A percentile compares a stretch with the other conserved stretches of the same genome.
Conservation (phyloP, 176 grass and related monocot genomes). For the Oryza meridionalis region DNA sequence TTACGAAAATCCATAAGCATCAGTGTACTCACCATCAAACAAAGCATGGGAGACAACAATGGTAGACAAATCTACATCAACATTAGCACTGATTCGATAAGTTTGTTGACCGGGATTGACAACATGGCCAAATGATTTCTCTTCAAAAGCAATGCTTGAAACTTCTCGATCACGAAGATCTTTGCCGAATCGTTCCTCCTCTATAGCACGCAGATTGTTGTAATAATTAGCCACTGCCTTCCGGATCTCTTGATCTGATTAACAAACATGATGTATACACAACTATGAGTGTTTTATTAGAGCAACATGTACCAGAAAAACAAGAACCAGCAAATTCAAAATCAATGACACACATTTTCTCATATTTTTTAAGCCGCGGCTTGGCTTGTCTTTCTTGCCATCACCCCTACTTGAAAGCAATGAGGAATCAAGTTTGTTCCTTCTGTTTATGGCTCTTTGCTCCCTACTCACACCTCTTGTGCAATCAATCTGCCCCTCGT, state of each 20-base stretch:
- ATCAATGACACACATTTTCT: neutral
- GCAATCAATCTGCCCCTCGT: too few species aligned
- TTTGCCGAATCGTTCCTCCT: neutral
- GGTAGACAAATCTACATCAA: neutral
- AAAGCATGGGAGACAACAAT: neutral
- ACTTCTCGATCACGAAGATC: neutral
- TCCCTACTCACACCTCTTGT: too few species aligned
- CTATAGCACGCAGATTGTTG: neutral
- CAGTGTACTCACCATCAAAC: neutral
- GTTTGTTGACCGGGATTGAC: neutral
- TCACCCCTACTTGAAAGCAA: neutral
- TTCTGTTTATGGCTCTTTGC: slow-evolving; percentile 1
- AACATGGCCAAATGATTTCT: neutral
- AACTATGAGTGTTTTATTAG: slow-evolving; percentile 17
- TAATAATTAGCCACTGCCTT: neutral
- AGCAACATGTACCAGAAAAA: neutral
- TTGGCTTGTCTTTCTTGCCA: too few species aligned
- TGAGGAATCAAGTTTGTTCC: neutral
- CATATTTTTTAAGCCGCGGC: too few species aligned
- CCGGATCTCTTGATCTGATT: neutral
- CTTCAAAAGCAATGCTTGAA: neutral
- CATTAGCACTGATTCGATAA: neutral
- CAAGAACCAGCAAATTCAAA: neutral
- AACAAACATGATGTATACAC: neutral
- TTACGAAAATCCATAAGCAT: slow-evolving; percentile 9